These are phyloP conservation scores for Rhododendron griersonianum DNA, from an alignment of 148 eudicot species.

Conservation along the genomic window DNA sequence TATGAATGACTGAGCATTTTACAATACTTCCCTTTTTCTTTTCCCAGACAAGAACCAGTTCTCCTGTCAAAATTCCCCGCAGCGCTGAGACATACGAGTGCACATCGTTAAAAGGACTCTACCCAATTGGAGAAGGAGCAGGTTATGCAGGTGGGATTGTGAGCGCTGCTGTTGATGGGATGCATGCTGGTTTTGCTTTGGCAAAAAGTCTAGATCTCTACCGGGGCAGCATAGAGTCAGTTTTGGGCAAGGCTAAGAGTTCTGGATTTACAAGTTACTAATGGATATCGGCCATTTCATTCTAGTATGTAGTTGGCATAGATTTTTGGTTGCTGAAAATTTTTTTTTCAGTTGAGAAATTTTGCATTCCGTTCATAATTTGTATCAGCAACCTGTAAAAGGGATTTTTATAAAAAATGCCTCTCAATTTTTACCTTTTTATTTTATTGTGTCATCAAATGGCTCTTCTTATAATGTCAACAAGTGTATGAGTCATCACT, in stretches of 20 bases:
- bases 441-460: not conserved
- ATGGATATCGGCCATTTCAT: not conserved
- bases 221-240: constrained; percentile 43
- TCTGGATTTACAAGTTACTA: constrained; percentile 56
- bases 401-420: not conserved
- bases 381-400: not conserved
- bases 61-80: constrained; percentile 82
- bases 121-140: constrained; percentile 97
- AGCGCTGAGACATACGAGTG: constrained; percentile 64
- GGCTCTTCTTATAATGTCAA: not conserved
- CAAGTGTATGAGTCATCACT: not conserved
- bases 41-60: constrained; percentile 92
- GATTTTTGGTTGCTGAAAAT: not conserved
- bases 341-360: not conserved
- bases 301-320: not conserved
- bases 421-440: not conserved
- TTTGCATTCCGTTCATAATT: constrained; percentile 9
- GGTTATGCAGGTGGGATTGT: constrained; percentile 95
- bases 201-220: constrained; percentile 72
- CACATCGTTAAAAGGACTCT: constrained; percentile 80
- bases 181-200: constrained; percentile 85
- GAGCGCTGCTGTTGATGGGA: constrained; percentile 97
- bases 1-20: not conserved
- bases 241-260: constrained; percentile 71
- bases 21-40: not conserved